Evolutionary conservation across 257 asterid genomes (phyloP), one percentile per base, ranked within the genome.

Genomic region (Scutellaria minor): DNA sequence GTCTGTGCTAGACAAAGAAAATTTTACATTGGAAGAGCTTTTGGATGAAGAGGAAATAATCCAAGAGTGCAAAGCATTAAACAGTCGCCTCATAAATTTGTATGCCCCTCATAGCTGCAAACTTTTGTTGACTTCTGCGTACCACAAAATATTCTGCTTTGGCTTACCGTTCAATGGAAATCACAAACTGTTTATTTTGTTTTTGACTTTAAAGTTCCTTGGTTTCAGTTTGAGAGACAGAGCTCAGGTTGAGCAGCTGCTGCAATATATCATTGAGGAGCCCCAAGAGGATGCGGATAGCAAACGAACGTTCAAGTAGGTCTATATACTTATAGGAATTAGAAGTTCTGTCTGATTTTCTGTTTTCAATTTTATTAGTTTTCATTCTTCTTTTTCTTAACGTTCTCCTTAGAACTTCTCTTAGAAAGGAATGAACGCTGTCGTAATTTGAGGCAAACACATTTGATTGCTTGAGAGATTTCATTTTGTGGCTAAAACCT

Each of bases 51-150:
- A 94, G 72, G 99, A 94, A 85, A 92, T 91, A 77, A 92, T 94
- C 76, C 99, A 94, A 88, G 99, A 94, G 74, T 94, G 99, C 94
- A 94, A 94, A 86, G 93, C 97, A 64, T 82, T 94, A 70, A 94
- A 94, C 87, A 87, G 95, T 53, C 97, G 99, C 76, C 99, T 94
- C 68, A 87, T 94, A 79, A 94, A 94, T 79, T 94, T 94, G 99
- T 94, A 94, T 64, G 76, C 24, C 41, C 56, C 76, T 71, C 64
- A 18, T n/a, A 22, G 66, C 73, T 72, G 55, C 72, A 44, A 56
- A 24, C 47, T 24, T 62, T 14, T 64, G 57, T 55, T 69, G 46
- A 8, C 11, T 42, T 8, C 12, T 50, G 1, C 39, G 27, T 66
- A 39, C 47, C 54, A 39, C 35, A 63, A 13, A 55, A 8, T 64